Evolutionary conservation across 371 early-diverging fungal genomes (phyloP).

Genomic region (Mortierella sp.): DNA sequence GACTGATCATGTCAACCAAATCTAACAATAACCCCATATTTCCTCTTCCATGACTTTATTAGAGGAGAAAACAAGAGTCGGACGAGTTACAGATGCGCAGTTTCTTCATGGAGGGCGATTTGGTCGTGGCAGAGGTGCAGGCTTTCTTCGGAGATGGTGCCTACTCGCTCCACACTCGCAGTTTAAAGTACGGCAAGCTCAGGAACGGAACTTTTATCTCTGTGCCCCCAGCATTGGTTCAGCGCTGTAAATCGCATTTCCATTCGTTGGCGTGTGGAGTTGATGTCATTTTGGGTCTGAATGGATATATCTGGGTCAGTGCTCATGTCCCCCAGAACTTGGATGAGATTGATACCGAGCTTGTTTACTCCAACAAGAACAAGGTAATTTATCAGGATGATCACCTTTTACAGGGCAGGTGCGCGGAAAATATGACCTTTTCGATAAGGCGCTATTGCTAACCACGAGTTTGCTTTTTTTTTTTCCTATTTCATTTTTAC

Average conservation of each 20-base stretch:
- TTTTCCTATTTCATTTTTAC: background rate
- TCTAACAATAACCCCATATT: background rate
- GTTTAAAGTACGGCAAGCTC: slow-evolving; percentile 97
- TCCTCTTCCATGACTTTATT: background rate
- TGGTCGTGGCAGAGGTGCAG: slow-evolving; percentile 98
- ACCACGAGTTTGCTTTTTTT: background rate
- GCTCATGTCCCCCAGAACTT: slow-evolving; percentile 77
- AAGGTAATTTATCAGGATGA: slow-evolving; percentile 65
- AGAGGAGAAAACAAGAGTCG: slow-evolving; percentile 96
- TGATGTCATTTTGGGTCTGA: slow-evolving; percentile 95
- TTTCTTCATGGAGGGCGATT: slow-evolving; percentile 97
- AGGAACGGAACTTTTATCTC: slow-evolving; percentile 91
- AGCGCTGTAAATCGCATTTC: slow-evolving; percentile 95
- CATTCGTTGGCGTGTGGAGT: slow-evolving; percentile 89
- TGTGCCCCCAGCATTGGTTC: slow-evolving; percentile 90
- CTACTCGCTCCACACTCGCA: slow-evolving; percentile 95
- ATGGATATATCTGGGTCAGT: slow-evolving; percentile 97
- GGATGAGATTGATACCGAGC: slow-evolving; percentile 66
- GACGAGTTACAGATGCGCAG: slow-evolving; percentile 99
- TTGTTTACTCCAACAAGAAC: slow-evolving; percentile 85
- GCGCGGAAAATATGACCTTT: too few relatives aligned
- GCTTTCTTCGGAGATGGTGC: slow-evolving; percentile 92
- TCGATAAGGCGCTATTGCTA: background rate
- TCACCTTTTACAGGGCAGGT: background rate
- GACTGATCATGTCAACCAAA: background rate